These are phyloP conservation scores for Coemansia brasiliensis DNA, from an alignment of 192 early-diverging fungal genomes.

Conservation along the genomic window DNA sequence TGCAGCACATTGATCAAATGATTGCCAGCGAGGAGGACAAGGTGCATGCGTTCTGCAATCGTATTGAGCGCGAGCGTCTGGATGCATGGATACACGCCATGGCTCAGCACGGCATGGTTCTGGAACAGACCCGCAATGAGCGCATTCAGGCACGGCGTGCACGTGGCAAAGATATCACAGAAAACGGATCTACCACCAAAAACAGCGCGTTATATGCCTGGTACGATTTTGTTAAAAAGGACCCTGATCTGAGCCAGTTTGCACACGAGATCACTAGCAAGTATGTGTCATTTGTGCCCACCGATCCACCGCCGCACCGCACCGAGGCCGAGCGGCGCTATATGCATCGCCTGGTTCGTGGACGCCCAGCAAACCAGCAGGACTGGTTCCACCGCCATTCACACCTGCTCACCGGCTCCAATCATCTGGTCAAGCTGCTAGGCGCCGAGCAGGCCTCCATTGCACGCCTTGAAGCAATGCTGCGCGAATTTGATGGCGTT, in stretches of 20 bases:
- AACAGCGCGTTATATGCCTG: conserved; percentile 17
- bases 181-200: conserved; percentile 3
- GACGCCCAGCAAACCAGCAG: conserved; percentile 21
- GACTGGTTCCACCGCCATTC: conserved; percentile 51
- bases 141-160: conserved; percentile 33
- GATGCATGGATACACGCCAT: conserved; percentile 29
- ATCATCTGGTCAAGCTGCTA: conserved; percentile 47
- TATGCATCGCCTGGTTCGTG: conserved; percentile 24
- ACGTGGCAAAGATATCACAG: conserved; percentile 25
- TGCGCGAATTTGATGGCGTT: conserved; percentile 33
- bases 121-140: conserved; percentile 21
- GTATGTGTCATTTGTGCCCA: conserved; percentile 42
- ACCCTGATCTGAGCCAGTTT: conserved; percentile 34
- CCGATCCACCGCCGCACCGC: conserved; percentile 25
- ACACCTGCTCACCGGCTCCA: conserved; percentile 43
- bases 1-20: conserved; percentile 27
- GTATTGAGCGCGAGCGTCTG: conserved; percentile 31
- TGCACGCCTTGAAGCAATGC: conserved; percentile 22
- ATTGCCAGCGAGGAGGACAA: conserved; percentile 37
- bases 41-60: conserved; percentile 45
- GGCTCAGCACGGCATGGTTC: conserved; percentile 16
- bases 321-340: conserved; percentile 41
- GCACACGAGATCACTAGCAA: conserved; percentile 31
- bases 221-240: conserved; percentile 38
- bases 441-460: conserved; percentile 29